Evolutionary conservation across 495 filamentous ascomycete species (phyloP), one percentile per base, ranked within the genome.

Genomic region (Trichoderma asperelloides): DNA sequence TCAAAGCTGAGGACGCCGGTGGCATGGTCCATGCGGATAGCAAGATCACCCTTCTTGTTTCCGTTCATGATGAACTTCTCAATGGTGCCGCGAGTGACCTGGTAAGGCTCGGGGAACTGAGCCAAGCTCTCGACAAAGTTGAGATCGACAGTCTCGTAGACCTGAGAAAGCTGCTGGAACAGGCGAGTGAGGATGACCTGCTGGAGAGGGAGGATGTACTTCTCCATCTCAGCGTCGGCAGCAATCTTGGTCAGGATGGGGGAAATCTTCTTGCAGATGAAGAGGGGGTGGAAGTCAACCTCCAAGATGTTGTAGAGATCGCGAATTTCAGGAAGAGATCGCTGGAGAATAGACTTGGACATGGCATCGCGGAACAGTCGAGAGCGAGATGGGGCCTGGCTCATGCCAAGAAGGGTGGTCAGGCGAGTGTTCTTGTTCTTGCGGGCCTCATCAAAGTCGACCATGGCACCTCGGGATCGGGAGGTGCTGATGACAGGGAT

Each of bases 61-160:
- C 95, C 95, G 79, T 98, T 98, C 95, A 98, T 98, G 84, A 98
- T 97, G 85, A 98, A 98, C 81, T 98, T 98, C 81, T 98, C 95
- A 68, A 98, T 96, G 69, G 91, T 96, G 70, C 87, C 88, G 47
- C 90, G 89, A 69, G 85, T 89, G 70, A 98, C 92, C 80, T 97
- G 90, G 87, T 96, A 98, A 28, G 95, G 94, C 71, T 96, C 93
- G 37, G 95, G 95, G 83, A 98, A 98, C 75, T 95, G 86, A 67
- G 95, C 95, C 39, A 98, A 89, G 72, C 92, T 87, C 73, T 97
- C 89, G 40, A 98, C 94, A 73, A 97, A 97, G 69, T 87, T 87
- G 60, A 98, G 88, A 78, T 97, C 91, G 63, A 98, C 94, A 64
- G 94, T 96, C 78, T 98, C 96, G 80, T 98, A 98, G 65, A 98